Conservation (phyloP, 768 basidiomycete species). For the Tephrocybe sp. region DNA sequence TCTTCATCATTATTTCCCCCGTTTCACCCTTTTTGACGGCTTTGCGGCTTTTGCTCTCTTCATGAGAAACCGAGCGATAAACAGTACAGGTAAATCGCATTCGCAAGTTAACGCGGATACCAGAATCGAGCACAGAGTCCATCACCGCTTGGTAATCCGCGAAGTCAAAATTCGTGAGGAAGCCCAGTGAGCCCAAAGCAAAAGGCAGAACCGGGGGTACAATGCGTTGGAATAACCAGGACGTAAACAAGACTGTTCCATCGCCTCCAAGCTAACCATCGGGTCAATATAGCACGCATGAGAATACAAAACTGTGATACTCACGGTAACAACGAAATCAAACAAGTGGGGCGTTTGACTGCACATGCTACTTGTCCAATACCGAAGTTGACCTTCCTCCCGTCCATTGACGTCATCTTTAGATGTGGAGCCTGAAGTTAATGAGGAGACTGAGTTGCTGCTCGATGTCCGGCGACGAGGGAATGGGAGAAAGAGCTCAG, state of each 20-base stretch:
- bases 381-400: slow-evolving; percentile 90
- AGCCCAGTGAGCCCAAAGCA: slow-evolving; percentile 94
- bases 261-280: slow-evolving; percentile 87
- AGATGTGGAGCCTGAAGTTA: slow-evolving; percentile 41
- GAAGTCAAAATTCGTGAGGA: slow-evolving; percentile 97
- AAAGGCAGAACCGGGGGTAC: slow-evolving; percentile 99
- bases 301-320: slow-evolving; percentile 23
- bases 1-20: slow-evolving; percentile 96
- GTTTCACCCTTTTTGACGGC: slow-evolving; percentile 93
- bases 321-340: slow-evolving; percentile 95
- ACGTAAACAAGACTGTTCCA: slow-evolving; percentile 97
- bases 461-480: slow-evolving; percentile 74
- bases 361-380: slow-evolving; percentile 99
- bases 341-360: slow-evolving; percentile 86
- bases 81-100: slow-evolving; percentile 99
- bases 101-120: slow-evolving; percentile 94
- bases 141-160: slow-evolving; percentile 80
- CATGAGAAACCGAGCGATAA: slow-evolving; percentile 83
- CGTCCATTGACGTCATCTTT: slow-evolving; percentile 38
- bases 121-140: slow-evolving; percentile 84
- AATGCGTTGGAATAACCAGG: slow-evolving; percentile 97
- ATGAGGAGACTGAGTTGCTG: slow-evolving; percentile 55
- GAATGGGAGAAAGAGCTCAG: slow-evolving; percentile 82
- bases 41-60: slow-evolving; percentile 63
- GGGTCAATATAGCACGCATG: not conserved